Conservation (phyloP, 176 grass and related monocot genomes). For the Ananas comosus region DNA sequence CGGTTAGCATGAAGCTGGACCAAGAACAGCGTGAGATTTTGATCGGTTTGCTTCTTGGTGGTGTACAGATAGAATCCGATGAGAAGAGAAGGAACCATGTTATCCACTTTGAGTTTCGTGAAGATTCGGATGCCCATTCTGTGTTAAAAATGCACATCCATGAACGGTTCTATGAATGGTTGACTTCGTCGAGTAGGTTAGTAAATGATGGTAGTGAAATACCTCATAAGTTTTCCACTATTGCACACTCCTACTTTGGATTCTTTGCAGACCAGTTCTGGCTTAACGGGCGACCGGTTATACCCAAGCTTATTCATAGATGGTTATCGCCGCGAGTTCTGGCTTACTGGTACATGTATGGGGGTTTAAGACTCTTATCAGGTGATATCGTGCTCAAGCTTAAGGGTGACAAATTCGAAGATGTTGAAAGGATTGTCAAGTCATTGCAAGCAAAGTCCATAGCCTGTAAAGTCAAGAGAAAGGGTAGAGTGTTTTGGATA, state of each 20-base stretch:
- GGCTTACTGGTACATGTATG: constrained; percentile 98
- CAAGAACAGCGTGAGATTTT: constrained; percentile 89
- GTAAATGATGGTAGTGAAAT: constrained; percentile 43
- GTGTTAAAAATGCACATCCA: constrained; percentile 69
- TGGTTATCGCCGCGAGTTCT: constrained; percentile 79
- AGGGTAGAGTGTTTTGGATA: constrained; percentile 73
- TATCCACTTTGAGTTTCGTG: constrained; percentile 62
- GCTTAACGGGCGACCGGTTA: constrained; percentile 37
- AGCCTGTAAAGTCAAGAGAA: constrained; percentile 73
- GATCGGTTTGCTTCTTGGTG: constrained; percentile 83
- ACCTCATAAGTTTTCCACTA: constrained; percentile 53
- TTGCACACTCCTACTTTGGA: constrained; percentile 69
- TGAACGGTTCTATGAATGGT: constrained; percentile 83
- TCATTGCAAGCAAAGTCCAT: constrained; percentile 49
- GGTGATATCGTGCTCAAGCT: constrained; percentile 83
- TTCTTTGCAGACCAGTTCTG: constrained; percentile 88
- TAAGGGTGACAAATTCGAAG: constrained; percentile 45
- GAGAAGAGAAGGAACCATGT: constrained; percentile 40
- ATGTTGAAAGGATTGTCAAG: constrained; percentile 57
- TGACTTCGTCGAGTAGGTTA: constrained; percentile 50
- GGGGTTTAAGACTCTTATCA: constrained; percentile 57
- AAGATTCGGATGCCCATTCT: constrained; percentile 54
- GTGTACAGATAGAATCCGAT: constrained; percentile 56
- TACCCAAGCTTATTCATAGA: constrained; percentile 85
- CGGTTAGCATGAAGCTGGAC: constrained; percentile 64